Evolutionary conservation across 2,329 filamentous ascomycete genomes (phyloP).

Genomic region (Thielaviopsis punctulata): DNA sequence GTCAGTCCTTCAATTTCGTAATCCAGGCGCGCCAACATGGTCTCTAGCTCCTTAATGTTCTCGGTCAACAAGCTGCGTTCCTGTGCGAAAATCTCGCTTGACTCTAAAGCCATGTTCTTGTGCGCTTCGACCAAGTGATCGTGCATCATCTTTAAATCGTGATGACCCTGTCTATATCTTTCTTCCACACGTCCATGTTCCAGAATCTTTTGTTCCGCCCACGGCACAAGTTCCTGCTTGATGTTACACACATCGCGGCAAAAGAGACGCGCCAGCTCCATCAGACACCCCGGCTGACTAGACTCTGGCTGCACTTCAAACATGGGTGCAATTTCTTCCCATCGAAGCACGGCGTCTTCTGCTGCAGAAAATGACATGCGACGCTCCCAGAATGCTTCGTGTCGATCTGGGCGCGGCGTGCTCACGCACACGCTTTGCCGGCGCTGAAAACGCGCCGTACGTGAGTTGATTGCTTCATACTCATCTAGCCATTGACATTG

Average conservation of each 20-base stretch:
- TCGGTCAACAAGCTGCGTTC: slow-evolving; percentile 55
- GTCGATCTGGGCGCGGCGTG: slow-evolving; percentile 18
- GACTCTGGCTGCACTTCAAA: slow-evolving; percentile 16
- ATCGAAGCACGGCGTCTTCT: slow-evolving; percentile 54
- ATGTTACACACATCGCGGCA: slow-evolving; percentile 35
- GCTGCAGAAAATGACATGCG: slow-evolving; percentile 60
- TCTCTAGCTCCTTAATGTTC: slow-evolving; percentile 60
- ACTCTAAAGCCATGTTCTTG: slow-evolving; percentile 46
- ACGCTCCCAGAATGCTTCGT: slow-evolving; percentile 50
- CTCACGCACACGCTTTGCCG: slow-evolving; percentile 37
- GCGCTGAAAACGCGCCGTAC: slow-evolving; percentile 28
- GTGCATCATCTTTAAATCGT: slow-evolving; percentile 50
- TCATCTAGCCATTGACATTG: slow-evolving; percentile 3
- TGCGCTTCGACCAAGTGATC: slow-evolving; percentile 54
- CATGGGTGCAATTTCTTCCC: slow-evolving; percentile 37
- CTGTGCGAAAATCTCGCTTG: slow-evolving; percentile 49
- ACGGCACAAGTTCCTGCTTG: slow-evolving; percentile 36
- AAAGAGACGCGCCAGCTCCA: slow-evolving; percentile 36
- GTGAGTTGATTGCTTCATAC: slow-evolving; percentile 2
- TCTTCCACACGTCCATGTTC: slow-evolving; percentile 42
- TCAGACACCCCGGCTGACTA: slow-evolving; percentile 4
- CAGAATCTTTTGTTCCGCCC: slow-evolving; percentile 41
- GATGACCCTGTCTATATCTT: slow-evolving; percentile 42
- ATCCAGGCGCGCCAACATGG: slow-evolving; percentile 68
- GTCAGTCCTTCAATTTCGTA: slow-evolving; percentile 77